Conservation (phyloP, 805 yeast genomes). For the Suhomyces sp. region DNA sequence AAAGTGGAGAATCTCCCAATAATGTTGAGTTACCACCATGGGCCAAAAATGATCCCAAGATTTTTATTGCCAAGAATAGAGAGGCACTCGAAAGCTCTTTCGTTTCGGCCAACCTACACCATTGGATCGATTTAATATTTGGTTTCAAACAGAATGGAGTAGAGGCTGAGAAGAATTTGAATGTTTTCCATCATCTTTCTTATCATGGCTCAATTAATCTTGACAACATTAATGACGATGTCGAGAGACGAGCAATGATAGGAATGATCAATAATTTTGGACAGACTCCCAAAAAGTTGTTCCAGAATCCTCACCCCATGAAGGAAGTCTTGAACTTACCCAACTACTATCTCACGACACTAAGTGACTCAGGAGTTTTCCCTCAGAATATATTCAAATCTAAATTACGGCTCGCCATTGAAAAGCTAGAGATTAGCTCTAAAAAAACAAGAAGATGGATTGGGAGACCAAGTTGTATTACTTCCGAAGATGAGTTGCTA, state of each 20-base stretch:
- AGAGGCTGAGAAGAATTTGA: slow-evolving; percentile 61
- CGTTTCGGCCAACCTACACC: slow-evolving; percentile 71
- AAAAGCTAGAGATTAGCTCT: slow-evolving; percentile 43
- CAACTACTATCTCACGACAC: slow-evolving; percentile 29
- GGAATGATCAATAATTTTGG: slow-evolving; percentile 91
- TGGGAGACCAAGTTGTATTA: slow-evolving; percentile 43
- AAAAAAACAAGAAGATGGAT: slow-evolving; percentile 46
- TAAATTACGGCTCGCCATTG: slow-evolving; percentile 38
- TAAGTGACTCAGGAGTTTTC: slow-evolving; percentile 22
- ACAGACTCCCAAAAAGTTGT: slow-evolving; percentile 78
- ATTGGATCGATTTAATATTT: slow-evolving; percentile 84
- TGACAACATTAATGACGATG: slow-evolving; percentile 68
- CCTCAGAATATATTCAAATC: slow-evolving; percentile 46
- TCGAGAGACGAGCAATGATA: slow-evolving; percentile 71
- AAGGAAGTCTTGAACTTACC: slow-evolving; percentile 41
- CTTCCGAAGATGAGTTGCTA: slow-evolving; percentile 35
- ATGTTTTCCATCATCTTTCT: slow-evolving; percentile 81
- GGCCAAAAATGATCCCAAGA: slow-evolving; percentile 75
- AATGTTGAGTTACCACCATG: slow-evolving; percentile 77
- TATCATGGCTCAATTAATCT: slow-evolving; percentile 81
- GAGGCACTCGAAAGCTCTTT: slow-evolving; percentile 82
- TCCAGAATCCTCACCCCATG: slow-evolving; percentile 62
- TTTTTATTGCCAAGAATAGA: slow-evolving; percentile 71
- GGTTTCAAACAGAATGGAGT: slow-evolving; percentile 77
- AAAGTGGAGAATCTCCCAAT: slow-evolving; percentile 55